Evolutionary conservation across 805 yeast species (phyloP), one percentile per base, ranked within the genome.

Genomic region (Candida methanosorbosa): DNA sequence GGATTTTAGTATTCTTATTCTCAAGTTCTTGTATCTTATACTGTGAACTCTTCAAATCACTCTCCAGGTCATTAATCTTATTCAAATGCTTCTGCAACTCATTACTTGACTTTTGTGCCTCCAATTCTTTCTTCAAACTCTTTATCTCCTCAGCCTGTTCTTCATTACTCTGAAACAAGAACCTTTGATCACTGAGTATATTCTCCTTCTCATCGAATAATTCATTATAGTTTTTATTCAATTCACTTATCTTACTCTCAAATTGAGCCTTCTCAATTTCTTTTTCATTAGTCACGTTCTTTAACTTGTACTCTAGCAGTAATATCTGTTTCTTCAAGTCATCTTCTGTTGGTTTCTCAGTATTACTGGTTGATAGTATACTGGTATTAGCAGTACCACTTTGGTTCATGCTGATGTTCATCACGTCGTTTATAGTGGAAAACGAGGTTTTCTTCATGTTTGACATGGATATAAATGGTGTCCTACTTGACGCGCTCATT

Each of bases 151-250:
- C 27, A 3, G 17, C 32, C 16, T 31, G 9, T 18, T 34, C 35
- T 14, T 67, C 67, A 27, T 63, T 50, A 30, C 68, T 66, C 36
- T 42, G 45, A 12, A 32, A 38, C 5, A 39, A 23, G 11, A 41
- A 20, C 28, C 42, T 41, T n/a, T 40, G 33, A 22, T 45, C 42
- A 9, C 41, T 27, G 4, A 38, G 21, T 4, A 25, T 25, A 62
- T 45, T 38, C 62, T 61, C 47, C 54, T 70, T 30, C 56, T 57
- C 37, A 63, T 46, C 7, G 53, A 34, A 38, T 32, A 18, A 45
- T 22, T 26, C 49, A 24, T 54, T 59, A 40, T 54, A 47, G 4
- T 55, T 45, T 24, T 41, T 41, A 12, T 56, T 38, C 7, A 61
- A 34, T 12, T 45, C 49, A 21, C 33, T 38, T 27, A 50, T 40